A percentile compares a stretch with the other conserved stretches of the same genome.
Conservation (phyloP, 1,284 basidiomycete species). For the Coniferiporia sulphurascens region DNA sequence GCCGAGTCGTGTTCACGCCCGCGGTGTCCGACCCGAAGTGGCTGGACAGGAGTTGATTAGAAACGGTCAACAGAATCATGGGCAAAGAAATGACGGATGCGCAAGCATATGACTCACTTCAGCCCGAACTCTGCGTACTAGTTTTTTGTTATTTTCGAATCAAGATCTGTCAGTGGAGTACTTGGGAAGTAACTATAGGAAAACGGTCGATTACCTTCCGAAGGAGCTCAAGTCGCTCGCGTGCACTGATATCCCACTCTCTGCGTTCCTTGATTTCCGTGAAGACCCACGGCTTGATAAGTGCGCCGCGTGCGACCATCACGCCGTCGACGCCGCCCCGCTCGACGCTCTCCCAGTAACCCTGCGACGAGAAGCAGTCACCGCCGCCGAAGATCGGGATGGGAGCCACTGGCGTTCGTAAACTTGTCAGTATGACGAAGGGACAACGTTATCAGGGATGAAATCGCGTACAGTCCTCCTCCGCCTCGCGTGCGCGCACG, state of each 20-base stretch:
- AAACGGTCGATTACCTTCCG: constrained; percentile 50
- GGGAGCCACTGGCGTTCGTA: constrained; percentile 53
- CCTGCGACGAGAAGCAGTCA: constrained; percentile 86
- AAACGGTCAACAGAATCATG: not conserved
- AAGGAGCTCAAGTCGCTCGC: constrained; percentile 86
- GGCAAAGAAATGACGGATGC: not conserved
- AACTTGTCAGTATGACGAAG: constrained; percentile 9
- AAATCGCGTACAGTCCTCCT: constrained; percentile 60
- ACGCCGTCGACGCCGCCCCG: constrained; percentile 84
- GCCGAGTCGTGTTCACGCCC: constrained; percentile 88
- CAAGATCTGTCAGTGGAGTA: not conserved
- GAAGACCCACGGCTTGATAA: constrained; percentile 97
- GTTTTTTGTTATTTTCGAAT: constrained; percentile 1
- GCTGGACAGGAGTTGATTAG: constrained; percentile 30
- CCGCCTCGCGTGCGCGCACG: constrained; percentile 73
- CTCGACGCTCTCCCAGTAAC: constrained; percentile 79
- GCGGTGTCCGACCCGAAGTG: constrained; percentile 90
- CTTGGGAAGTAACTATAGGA: too few relatives aligned
- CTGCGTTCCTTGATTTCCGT: constrained; percentile 90
- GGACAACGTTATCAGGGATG: not conserved
- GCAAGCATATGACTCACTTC: constrained; percentile 37
- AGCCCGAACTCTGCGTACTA: constrained; percentile 82
- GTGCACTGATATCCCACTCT: constrained; percentile 93
- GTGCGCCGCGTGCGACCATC: constrained; percentile 91
- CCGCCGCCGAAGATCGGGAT: constrained; percentile 96